Evolutionary conservation across 208 protist genomes (phyloP).

Genomic region (Wallacemonas rigidus): DNA sequence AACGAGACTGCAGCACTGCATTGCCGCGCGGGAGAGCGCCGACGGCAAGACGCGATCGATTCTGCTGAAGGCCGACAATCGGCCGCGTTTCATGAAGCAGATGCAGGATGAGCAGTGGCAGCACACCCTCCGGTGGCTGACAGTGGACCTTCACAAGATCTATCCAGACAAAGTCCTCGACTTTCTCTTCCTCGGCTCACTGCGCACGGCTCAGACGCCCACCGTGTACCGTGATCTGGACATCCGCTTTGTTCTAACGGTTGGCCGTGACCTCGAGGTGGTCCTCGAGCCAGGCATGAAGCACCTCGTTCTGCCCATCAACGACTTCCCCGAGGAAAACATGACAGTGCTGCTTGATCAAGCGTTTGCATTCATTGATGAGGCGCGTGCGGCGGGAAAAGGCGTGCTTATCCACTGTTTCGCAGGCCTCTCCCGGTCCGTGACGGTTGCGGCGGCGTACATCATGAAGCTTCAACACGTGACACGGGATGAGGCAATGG

Average conservation of each 20-base stretch:
- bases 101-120: constrained; percentile 57
- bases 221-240: constrained; percentile 82
- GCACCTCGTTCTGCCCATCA: constrained; percentile 68
- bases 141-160: constrained; percentile 82
- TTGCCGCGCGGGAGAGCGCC: constrained; percentile 20
- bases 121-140: constrained; percentile 54
- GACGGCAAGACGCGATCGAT: neutral
- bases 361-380: constrained; percentile 83
- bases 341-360: constrained; percentile 61
- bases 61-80: constrained; percentile 47
- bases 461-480: constrained; percentile 74
- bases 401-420: constrained; percentile 91
- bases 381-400: constrained; percentile 50
- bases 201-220: constrained; percentile 82
- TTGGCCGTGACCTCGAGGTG: constrained; percentile 68
- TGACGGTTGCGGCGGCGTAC: constrained; percentile 81
- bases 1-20: constrained; percentile 25
- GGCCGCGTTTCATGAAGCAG: constrained; percentile 66
- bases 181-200: constrained; percentile 82
- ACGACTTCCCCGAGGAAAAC: constrained; percentile 80
- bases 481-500: constrained; percentile 65
- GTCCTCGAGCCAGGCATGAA: constrained; percentile 72
- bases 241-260: constrained; percentile 82
- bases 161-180: constrained; percentile 90
- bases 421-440: constrained; percentile 88